Conservation (phyloP, 2,329 filamentous ascomycete genomes). For the Drechslera avenae region DNA sequence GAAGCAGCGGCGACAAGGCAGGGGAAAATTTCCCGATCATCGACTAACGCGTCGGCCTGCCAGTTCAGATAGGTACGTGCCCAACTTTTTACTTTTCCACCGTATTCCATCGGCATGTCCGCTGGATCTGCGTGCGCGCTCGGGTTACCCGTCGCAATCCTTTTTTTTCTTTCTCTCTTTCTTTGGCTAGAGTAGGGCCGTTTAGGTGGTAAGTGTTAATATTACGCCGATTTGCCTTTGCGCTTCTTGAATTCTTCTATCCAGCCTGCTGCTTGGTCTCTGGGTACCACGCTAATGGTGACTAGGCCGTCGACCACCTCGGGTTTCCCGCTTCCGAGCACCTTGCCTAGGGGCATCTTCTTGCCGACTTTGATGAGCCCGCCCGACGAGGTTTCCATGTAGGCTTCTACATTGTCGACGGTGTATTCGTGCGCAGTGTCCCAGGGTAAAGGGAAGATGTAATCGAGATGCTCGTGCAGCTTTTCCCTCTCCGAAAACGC, state of each 20-base stretch:
- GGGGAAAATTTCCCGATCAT: too few relatives aligned
- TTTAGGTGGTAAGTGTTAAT: neutral
- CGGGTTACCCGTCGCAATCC: too few relatives aligned
- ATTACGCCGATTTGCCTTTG: constrained; percentile 44
- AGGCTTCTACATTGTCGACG: constrained; percentile 74
- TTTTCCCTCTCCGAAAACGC: constrained; percentile 77
- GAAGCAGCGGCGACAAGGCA: too few relatives aligned
- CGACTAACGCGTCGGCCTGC: too few relatives aligned
- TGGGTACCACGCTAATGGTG: constrained; percentile 81
- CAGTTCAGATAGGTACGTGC: too few relatives aligned
- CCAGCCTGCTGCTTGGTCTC: constrained; percentile 71
- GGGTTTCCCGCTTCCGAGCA: constrained; percentile 75
- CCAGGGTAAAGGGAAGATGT: constrained; percentile 90
- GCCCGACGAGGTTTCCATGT: constrained; percentile 79
- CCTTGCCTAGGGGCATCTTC: constrained; percentile 76
- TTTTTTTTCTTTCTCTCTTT: too few relatives aligned
- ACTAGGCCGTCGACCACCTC: constrained; percentile 89
- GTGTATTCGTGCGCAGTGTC: constrained; percentile 72
- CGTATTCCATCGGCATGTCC: too few relatives aligned
- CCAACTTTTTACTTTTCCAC: too few relatives aligned
- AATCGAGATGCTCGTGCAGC: constrained; percentile 77
- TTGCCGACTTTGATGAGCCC: constrained; percentile 89
- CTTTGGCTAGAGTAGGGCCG: too few relatives aligned
- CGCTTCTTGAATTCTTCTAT: constrained; percentile 83
- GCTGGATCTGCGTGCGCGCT: too few relatives aligned